Evolutionary conservation across 768 basidiomycete species (phyloP).

Genomic region (Tephrocybe sp.): DNA sequence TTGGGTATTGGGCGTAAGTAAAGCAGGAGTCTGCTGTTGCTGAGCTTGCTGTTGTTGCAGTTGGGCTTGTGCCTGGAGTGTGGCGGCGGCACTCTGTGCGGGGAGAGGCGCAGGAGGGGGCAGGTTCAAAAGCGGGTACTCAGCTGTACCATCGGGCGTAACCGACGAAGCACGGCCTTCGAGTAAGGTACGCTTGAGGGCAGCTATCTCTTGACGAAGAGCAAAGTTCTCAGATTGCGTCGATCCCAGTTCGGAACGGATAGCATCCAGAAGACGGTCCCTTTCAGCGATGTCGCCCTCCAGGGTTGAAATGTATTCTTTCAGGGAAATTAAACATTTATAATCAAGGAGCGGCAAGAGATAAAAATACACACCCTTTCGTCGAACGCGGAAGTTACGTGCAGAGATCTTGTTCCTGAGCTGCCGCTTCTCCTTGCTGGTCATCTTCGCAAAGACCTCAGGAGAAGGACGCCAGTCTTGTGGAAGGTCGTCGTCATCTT

Average conservation of each 20-base stretch:
- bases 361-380: constrained; percentile 66
- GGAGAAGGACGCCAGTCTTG: constrained; percentile 86
- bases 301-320: constrained; percentile 92
- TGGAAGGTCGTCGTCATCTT: constrained; percentile 53
- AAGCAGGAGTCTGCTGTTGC: constrained; percentile 15
- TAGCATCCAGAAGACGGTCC: constrained; percentile 85
- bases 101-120: constrained; percentile 52
- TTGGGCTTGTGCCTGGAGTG: constrained; percentile 18
- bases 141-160: constrained; percentile 8
- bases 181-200: constrained; percentile 73
- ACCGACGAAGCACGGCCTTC: constrained; percentile 52
- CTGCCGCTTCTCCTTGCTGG: constrained; percentile 94
- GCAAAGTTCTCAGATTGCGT: constrained; percentile 81
- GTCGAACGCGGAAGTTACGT: constrained; percentile 88
- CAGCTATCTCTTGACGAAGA: constrained; percentile 70
- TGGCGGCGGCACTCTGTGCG: constrained; percentile 36
- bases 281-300: constrained; percentile 93
- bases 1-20: constrained; percentile 66
- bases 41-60: constrained; percentile 12
- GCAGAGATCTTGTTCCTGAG: constrained; percentile 96
- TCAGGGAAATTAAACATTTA: constrained; percentile 8
- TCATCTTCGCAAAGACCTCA: constrained; percentile 94
- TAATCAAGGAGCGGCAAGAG: constrained; percentile 11
- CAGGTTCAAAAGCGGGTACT: constrained; percentile 35
- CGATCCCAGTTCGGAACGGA: constrained; percentile 78